Percentiles rank a stretch among this genome's conserved stretches.
phyloP scores from a whole-genome alignment of 768 basidiomycete genomes.

The Favolaschia claudopus region DNA sequence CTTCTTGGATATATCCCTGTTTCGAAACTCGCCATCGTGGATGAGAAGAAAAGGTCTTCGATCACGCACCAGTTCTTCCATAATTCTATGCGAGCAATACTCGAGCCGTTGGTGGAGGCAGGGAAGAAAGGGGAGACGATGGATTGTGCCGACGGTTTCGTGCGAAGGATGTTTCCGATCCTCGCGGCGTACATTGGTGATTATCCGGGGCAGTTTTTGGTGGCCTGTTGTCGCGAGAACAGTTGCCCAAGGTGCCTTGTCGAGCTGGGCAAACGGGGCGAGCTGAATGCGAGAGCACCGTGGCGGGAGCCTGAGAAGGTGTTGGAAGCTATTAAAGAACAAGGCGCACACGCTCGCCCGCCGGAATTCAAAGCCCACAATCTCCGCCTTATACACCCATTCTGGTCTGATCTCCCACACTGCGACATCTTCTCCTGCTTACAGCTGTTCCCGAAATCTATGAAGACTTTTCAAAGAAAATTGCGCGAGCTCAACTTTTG shows the following conservation, averaged over 20 bases:
- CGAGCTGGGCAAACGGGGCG: slow-evolving; percentile 24
- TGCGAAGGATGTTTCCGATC: slow-evolving; percentile 13
- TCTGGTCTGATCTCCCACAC: slow-evolving; percentile 49
- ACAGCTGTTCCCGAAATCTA: no score
- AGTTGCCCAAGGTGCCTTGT: not conserved
- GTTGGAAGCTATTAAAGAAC: slow-evolving; percentile 22
- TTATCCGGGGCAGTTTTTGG: not conserved
- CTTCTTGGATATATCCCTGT: slow-evolving; percentile 44
- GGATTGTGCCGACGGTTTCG: slow-evolving; percentile 25
- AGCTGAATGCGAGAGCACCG: not conserved
- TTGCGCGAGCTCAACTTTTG: no score
- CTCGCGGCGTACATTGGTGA: slow-evolving; percentile 14
- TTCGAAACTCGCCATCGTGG: slow-evolving; percentile 35
- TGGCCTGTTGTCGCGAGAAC: slow-evolving; percentile 17
- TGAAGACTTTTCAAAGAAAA: no score
- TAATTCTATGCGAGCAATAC: slow-evolving; percentile 32
- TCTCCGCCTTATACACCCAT: slow-evolving; percentile 35
- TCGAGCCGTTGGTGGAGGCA: slow-evolving; percentile 29
- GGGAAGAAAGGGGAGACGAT: not conserved
- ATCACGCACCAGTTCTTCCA: slow-evolving; percentile 41
- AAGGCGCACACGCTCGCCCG: not conserved
- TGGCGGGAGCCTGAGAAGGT: not conserved
- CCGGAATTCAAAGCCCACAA: slow-evolving; percentile 24
- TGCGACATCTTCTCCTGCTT: slow-evolving; percentile 45
- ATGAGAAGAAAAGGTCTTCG: slow-evolving; percentile 14